phyloP scores from a whole-genome alignment of 495 filamentous ascomycete genomes.

The Platismatia glauca region DNA sequence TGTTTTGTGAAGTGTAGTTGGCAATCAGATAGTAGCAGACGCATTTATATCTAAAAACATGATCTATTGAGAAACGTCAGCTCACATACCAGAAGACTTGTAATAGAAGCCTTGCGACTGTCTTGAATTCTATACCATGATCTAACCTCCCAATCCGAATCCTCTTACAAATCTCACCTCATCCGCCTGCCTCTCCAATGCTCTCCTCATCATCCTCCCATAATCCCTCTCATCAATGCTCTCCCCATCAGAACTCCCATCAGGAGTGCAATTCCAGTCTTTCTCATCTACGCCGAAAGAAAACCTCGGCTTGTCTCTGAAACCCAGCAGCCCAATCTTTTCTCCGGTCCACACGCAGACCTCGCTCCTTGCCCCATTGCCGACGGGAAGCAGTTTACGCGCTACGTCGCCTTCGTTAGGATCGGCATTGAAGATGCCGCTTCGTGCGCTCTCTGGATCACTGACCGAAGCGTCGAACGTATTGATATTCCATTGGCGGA shows the following conservation, averaged over 20 bases:
- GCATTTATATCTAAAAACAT: background rate
- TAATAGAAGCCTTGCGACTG: background rate
- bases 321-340: conserved; percentile 61
- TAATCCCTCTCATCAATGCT: conserved; percentile 49
- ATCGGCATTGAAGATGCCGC: conserved; percentile 26
- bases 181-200: conserved; percentile 70
- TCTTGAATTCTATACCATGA: background rate
- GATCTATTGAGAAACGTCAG: background rate
- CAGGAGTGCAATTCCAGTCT: conserved; percentile 31
- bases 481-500: conserved; percentile 66
- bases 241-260: conserved; percentile 35
- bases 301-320: conserved; percentile 39
- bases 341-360: conserved; percentile 76
- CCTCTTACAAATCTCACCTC: conserved; percentile 70
- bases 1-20: background rate
- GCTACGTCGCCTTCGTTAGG: conserved; percentile 52
- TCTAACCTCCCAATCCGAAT: conserved; percentile 42
- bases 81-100: background rate
- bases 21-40: background rate
- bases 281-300: conserved; percentile 36
- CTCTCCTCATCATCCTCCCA: conserved; percentile 59
- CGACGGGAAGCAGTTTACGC: conserved; percentile 57
- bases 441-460: background rate
- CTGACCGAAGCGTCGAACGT: background rate
- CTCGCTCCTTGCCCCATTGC: conserved; percentile 46